A percentile compares a stretch with the other conserved stretches of the same genome.
phyloP scores from a whole-genome alignment of 2,329 filamentous ascomycete genomes.

The Nemania sp. region DNA sequence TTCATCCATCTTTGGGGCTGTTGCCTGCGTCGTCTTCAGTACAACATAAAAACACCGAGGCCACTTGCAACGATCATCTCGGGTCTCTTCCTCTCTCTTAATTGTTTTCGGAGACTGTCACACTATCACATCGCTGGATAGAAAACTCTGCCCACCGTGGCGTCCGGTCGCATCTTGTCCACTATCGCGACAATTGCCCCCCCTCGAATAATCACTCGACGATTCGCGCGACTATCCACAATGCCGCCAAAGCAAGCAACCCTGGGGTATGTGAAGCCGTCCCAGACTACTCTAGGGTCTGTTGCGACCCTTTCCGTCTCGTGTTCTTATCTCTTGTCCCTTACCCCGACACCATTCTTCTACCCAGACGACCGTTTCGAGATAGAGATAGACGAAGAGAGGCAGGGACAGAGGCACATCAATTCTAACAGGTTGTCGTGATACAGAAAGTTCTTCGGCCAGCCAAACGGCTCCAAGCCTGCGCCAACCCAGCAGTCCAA shows the following conservation, averaged over 20 bases:
- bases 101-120: background rate
- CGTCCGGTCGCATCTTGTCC: constrained; percentile 32
- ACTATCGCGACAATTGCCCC: constrained; percentile 35
- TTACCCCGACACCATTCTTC: too few species aligned
- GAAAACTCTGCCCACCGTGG: constrained; percentile 30
- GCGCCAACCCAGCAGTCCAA: constrained; percentile 75
- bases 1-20: background rate
- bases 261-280: constrained; percentile 43
- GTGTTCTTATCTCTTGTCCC: background rate
- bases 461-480: constrained; percentile 62
- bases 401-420: too few species aligned
- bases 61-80: background rate
- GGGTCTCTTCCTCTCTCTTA: background rate
- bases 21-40: constrained; percentile 2
- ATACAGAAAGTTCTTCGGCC: constrained; percentile 82
- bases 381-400: too few species aligned
- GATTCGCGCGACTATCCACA: background rate
- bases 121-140: background rate
- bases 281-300: constrained; percentile 43
- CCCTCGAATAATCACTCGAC: constrained; percentile 9
- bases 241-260: constrained; percentile 44
- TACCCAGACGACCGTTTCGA: too few species aligned
- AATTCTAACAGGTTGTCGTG: constrained; percentile 25
- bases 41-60: background rate
- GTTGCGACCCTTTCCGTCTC: constrained; percentile 25